These are phyloP conservation scores for Tricholomella constricta DNA, from an alignment of 768 basidiomycete genomes.

Conservation along the genomic window DNA sequence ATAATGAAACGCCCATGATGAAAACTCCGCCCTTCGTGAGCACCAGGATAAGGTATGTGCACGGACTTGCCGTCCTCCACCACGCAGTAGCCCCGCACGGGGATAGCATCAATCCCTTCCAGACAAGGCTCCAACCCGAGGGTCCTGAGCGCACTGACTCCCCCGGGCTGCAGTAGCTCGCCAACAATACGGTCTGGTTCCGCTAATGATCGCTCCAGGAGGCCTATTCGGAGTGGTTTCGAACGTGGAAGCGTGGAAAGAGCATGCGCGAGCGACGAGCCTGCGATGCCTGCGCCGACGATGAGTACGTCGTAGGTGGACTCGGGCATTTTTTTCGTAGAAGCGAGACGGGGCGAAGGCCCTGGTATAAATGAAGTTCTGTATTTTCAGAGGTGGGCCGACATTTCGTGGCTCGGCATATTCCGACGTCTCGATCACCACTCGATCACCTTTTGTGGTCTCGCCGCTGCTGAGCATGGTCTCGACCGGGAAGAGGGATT, in stretches of 20 bases:
- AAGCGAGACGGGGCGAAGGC: not conserved
- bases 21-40: conserved; percentile 78
- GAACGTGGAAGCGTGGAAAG: conserved; percentile 62
- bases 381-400: conserved; percentile 1
- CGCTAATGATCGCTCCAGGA: conserved; percentile 88
- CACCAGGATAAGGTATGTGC: conserved; percentile 85
- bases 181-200: conserved; percentile 98
- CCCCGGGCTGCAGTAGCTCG: conserved; percentile 94
- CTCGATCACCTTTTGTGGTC: not conserved
- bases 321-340: not conserved
- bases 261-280: conserved; percentile 83
- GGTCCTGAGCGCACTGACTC: conserved; percentile 69
- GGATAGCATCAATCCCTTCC: conserved; percentile 87
- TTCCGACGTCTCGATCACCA: not conserved
- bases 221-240: conserved; percentile 70
- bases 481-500: too few relatives aligned
- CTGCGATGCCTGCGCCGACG: conserved; percentile 91
- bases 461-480: too few relatives aligned
- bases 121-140: conserved; percentile 79
- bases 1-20: conserved; percentile 94
- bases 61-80: conserved; percentile 66
- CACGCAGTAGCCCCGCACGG: conserved; percentile 85
- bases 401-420: conserved; percentile 3
- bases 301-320: conserved; percentile 74
- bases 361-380: not conserved